phyloP scores from a whole-genome alignment of 306 rosid genomes.

The cucumber (Cucumis sativus) region Cucumber_9930_V3 NC_026660.2:18402501-18403000 shows the following conservation, averaged over 20 bases:
- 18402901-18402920: background rate
- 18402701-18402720: background rate
- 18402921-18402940: background rate
- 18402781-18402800: background rate
- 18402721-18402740: slow-evolving; percentile 5
- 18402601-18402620: background rate
- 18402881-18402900: background rate
- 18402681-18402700: background rate
- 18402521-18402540: slow-evolving; percentile 46
- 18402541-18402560: slow-evolving; percentile 43
- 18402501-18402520: slow-evolving; percentile 4
- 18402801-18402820: background rate
- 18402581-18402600: background rate
- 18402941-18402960: background rate
- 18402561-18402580: background rate
- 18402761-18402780: background rate
- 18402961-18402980: background rate
- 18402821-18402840: background rate
- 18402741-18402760: background rate
- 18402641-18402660: background rate
- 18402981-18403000: background rate
- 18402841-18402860: background rate
- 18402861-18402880: background rate
- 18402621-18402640: background rate
- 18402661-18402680: background rate